Base-by-base conservation (phyloP, 305 asterid species). In the Fraxinus nigra region DNA sequence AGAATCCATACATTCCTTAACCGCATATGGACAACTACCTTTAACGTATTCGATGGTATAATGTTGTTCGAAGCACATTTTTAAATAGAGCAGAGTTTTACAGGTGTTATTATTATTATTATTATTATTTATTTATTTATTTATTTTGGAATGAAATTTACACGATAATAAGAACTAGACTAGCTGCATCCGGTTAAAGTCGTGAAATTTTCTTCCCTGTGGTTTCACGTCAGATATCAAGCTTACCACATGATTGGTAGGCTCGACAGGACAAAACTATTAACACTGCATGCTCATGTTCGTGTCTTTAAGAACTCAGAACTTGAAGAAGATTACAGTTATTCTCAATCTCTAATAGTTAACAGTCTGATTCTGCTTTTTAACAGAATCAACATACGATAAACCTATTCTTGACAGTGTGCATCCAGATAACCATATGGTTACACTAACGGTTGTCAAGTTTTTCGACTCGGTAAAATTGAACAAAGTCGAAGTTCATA, bases 401-500 rank as follows among this genome's bases (percentile, higher is more conserved):
- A n/a, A 54, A 26, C 26, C 70, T 61, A 61, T 22, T 63, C 33
- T 63, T 26, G 34, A 22, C 34, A 10, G 34, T 7, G 24, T 63
- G 72, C 34, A 20, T 59, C n/a, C 72, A 63, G 70, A 18, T 63
- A 26, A 63, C 20, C 28, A 18, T 18, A 59, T 0, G 69, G 28
- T 7, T 59, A 59, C 67, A 20, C 34, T 24, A 63, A 63, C 4
- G 34, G 13, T 24, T 24, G 72, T 22, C 34, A 24, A 26, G 72
- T 24, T 63, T 63, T 63, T 24, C 34, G 34, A 63, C 72, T 63
- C 7, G 3, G 72, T 14, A 35, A 70, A 10, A 28, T 30, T 16
- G 69, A 18, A 80, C 33, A 72, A 84, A 74, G 76, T 26, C 65
- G 77, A 65, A 22, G 48, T 81, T 34, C 78, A 54, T 61, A 79